Conservation (phyloP, 305 asterid species). For the Caryopteris hybrid region DNA sequence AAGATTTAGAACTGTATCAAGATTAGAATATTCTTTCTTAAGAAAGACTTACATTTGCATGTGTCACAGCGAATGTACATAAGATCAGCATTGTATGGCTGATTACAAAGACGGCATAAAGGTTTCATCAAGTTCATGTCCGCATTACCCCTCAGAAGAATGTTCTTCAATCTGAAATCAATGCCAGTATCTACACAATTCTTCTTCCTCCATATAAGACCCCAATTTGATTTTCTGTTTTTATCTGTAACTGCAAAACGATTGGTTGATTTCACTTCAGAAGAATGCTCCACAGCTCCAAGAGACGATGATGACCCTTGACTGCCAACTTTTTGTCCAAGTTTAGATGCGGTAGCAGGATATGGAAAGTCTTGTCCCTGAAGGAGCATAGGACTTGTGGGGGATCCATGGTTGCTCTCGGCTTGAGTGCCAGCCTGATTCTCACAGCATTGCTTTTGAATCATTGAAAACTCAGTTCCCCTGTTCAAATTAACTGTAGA, state of each 20-base stretch:
- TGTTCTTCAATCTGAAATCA: slow-evolving; percentile 58
- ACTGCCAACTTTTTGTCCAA: slow-evolving; percentile 22
- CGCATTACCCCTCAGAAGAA: slow-evolving; percentile 54
- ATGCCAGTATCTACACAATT: slow-evolving; percentile 40
- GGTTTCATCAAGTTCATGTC: slow-evolving; percentile 24
- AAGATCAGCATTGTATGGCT: slow-evolving; percentile 52
- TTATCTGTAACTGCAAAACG: slow-evolving; percentile 34
- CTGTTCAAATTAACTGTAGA: slow-evolving; percentile 35
- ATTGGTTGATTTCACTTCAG: slow-evolving; percentile 34
- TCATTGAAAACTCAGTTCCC: slow-evolving; percentile 36
- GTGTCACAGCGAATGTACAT: slow-evolving; percentile 76
- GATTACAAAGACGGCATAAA: slow-evolving; percentile 61
- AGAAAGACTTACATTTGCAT: slow-evolving; percentile 58
- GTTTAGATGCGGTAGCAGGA: slow-evolving; percentile 26
- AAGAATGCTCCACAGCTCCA: slow-evolving; percentile 20
- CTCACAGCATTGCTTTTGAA: slow-evolving; percentile 64
- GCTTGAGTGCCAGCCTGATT: slow-evolving; percentile 28
- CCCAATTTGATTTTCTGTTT: slow-evolving; percentile 54
- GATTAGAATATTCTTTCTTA: not conserved
- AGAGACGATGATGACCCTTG: slow-evolving; percentile 38
- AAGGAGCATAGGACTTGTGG: slow-evolving; percentile 63
- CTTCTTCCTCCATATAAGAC: slow-evolving; percentile 76
- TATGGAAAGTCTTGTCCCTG: slow-evolving; percentile 42
- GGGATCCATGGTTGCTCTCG: slow-evolving; percentile 42
- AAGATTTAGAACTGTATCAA: too few relatives aligned